A percentile compares a stretch with the other conserved stretches of the same genome.
phyloP scores from a whole-genome alignment of 2,329 filamentous ascomycete species.

The Colletotrichum simmondsii region DNA sequence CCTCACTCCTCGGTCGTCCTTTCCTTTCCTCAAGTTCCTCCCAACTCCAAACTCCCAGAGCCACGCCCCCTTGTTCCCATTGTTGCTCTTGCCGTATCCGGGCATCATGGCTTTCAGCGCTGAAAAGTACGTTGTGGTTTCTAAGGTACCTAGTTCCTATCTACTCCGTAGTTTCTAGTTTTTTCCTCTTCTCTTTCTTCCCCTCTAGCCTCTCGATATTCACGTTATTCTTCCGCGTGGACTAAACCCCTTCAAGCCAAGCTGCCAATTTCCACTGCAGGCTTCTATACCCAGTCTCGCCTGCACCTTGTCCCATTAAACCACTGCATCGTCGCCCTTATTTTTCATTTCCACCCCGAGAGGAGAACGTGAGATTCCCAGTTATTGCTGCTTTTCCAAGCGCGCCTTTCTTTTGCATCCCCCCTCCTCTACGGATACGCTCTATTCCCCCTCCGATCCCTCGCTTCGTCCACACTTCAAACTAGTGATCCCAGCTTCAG shows the following conservation, averaged over 20 bases:
- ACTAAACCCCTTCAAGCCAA: slow-evolving; percentile 18
- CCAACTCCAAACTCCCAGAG: background rate
- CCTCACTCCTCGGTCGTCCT: background rate
- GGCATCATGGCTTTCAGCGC: slow-evolving; percentile 21
- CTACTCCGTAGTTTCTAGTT: background rate
- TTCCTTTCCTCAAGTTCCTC: background rate
- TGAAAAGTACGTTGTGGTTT: background rate
- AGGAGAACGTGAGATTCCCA: background rate
- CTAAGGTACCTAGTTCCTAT: too few relatives aligned
- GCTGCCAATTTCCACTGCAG: slow-evolving; percentile 9
- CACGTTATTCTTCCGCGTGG: background rate
- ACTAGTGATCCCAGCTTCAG: background rate
- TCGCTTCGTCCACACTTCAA: background rate
- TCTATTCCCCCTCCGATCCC: slow-evolving; percentile 3
- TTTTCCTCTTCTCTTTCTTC: background rate
- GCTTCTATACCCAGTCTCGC: background rate
- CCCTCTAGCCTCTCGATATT: background rate
- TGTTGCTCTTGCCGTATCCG: slow-evolving; percentile 22
- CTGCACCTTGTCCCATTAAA: slow-evolving; percentile 25
- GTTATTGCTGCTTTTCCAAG: slow-evolving; percentile 7
- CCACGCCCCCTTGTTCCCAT: background rate
- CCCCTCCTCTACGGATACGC: background rate
- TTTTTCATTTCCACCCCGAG: slow-evolving; percentile 16
- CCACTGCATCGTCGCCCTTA: slow-evolving; percentile 24
- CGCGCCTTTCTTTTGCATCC: slow-evolving; percentile 24